Conservation (phyloP, 306 rosid genomes). For the Corylus heterophylla region DNA sequence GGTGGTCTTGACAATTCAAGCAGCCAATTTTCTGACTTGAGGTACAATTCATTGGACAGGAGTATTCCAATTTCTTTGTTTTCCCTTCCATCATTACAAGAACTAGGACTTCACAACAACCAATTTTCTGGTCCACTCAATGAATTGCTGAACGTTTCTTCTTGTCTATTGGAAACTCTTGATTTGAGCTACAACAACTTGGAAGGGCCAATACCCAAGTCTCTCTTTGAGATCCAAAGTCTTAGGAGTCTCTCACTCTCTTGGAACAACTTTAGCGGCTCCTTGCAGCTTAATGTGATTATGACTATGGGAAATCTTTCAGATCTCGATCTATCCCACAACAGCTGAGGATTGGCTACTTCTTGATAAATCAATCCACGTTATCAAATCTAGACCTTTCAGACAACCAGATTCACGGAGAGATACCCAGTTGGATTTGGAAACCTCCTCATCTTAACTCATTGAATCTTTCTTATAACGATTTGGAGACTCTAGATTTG, state of each 20-base stretch:
- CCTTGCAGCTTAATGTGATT: not conserved
- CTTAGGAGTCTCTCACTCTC: not conserved
- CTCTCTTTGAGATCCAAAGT: not conserved
- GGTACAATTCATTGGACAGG: conserved; percentile 19
- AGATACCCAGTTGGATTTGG: conserved; percentile 62
- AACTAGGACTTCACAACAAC: conserved; percentile 16
- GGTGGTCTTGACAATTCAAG: not conserved
- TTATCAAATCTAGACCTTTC: conserved; percentile 37
- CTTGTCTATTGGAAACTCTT: not conserved
- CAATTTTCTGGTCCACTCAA: conserved; percentile 21
- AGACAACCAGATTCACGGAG: not conserved
- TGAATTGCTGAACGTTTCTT: conserved; percentile 14
- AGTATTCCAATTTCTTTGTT: conserved; percentile 27
- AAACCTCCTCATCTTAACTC: not conserved
- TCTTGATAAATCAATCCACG: not conserved
- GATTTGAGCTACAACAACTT: conserved; percentile 27
- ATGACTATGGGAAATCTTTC: too few relatives aligned
- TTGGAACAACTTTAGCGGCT: not conserved
- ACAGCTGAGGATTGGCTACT: not conserved
- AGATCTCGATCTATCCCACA: too few relatives aligned
- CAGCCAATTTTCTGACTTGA: conserved; percentile 16
- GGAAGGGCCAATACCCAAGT: conserved; percentile 20
- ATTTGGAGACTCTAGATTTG: not conserved
- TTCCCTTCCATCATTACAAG: conserved; percentile 16
- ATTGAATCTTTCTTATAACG: conserved; percentile 57